Percentiles rank a stretch among this genome's conserved stretches.
These are phyloP conservation scores for Aspergillus thermomutatus DNA, from an alignment of 2,329 filamentous ascomycete genomes.

Conservation along the genomic window DNA sequence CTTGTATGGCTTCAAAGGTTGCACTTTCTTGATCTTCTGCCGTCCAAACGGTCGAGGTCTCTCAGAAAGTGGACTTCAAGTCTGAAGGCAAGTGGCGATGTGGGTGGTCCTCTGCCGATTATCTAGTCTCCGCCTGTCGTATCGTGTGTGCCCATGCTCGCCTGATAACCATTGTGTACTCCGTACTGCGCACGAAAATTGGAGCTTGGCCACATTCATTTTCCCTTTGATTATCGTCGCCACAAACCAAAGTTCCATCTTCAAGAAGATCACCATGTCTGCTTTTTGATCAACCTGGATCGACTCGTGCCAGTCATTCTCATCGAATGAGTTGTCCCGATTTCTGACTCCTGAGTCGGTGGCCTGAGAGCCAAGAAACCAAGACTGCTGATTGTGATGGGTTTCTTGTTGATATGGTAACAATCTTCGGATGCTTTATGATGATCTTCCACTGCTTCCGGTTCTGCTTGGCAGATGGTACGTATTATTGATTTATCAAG, in stretches of 20 bases:
- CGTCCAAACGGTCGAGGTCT: not conserved
- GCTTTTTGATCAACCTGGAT: not conserved
- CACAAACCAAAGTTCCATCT: not conserved
- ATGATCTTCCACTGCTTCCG: constrained; percentile 8
- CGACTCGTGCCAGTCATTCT: not conserved
- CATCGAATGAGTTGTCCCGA: not conserved
- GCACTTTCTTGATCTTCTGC: not conserved
- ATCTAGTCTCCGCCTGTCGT: not conserved
- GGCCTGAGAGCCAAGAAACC: constrained; percentile 2
- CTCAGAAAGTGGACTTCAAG: not conserved
- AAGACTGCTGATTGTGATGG: constrained; percentile 5
- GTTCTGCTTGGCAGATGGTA: not conserved
- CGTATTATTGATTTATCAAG: too few relatives aligned
- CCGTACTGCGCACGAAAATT: too few relatives aligned
- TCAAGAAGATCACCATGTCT: not conserved
- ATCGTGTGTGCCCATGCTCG: too few relatives aligned
- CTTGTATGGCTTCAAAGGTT: not conserved
- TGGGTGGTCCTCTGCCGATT: not conserved
- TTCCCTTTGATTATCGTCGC: not conserved
- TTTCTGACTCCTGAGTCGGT: not conserved
- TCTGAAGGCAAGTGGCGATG: not conserved
- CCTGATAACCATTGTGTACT: not conserved
- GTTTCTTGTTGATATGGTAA: not conserved
- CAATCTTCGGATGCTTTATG: constrained; percentile 4
- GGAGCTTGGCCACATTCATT: not conserved